Percentiles rank a stretch among this genome's conserved stretches.
These are phyloP conservation scores for Monosporascus sp. DNA, from an alignment of 2,329 filamentous ascomycete genomes.

Conservation along the genomic window DNA sequence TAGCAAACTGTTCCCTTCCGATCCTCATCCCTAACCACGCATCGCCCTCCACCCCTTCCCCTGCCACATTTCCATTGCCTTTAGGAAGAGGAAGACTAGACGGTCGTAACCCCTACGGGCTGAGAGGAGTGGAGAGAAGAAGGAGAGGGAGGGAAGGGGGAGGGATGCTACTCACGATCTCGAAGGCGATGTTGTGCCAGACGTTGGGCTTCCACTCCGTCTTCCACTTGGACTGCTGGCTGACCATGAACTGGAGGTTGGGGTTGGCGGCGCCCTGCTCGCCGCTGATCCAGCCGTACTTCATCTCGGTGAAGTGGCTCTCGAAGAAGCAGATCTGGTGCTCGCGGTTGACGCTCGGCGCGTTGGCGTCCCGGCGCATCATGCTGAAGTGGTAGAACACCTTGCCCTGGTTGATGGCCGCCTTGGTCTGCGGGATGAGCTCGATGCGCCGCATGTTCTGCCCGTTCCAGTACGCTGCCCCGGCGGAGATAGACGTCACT, in stretches of 20 bases:
- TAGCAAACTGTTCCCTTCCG: too few relatives aligned
- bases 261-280: constrained; percentile 40
- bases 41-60: background rate
- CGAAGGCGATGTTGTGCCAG: constrained; percentile 73
- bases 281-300: constrained; percentile 58
- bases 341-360: constrained; percentile 57
- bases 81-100: background rate
- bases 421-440: constrained; percentile 67
- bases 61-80: background rate
- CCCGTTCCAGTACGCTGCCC: constrained; percentile 66
- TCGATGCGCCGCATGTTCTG: constrained; percentile 70
- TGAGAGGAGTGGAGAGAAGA: background rate
- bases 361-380: constrained; percentile 52
- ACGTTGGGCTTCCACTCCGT: constrained; percentile 55
- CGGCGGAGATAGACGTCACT: too few relatives aligned
- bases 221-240: constrained; percentile 59
- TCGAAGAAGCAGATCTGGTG: constrained; percentile 63
- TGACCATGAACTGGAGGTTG: constrained; percentile 61
- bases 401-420: constrained; percentile 58
- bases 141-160: background rate
- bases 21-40: too few relatives aligned
- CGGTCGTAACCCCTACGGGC: background rate
- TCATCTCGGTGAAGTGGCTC: constrained; percentile 71
- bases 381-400: constrained; percentile 71
- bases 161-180: constrained; percentile 40